A percentile compares a stretch with the other conserved stretches of the same genome.
phyloP scores from a whole-genome alignment of 305 asterid genomes.

The Solanum chacoense region DNA sequence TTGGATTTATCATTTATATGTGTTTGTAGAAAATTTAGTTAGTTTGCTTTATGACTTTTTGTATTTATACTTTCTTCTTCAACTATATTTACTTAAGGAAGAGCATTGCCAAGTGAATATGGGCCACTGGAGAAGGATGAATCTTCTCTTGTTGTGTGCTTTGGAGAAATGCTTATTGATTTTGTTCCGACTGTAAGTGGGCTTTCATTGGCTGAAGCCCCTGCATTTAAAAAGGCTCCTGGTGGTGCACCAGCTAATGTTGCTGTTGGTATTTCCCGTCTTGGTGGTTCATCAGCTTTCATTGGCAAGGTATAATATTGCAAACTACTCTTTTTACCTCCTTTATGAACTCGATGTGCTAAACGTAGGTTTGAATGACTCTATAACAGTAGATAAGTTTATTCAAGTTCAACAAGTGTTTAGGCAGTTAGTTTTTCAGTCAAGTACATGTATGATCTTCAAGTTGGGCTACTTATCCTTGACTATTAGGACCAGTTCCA shows the following conservation, averaged over 20 bases:
- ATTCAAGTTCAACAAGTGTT: background rate
- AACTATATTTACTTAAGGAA: slow-evolving; percentile 24
- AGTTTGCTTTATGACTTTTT: background rate
- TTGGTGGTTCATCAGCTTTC: slow-evolving; percentile 91
- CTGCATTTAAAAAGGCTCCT: slow-evolving; percentile 93
- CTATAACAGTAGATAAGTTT: background rate
- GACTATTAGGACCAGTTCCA: background rate
- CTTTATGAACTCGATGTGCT: background rate
- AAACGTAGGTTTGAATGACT: background rate
- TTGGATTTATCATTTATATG: background rate
- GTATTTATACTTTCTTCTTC: background rate
- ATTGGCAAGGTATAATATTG: slow-evolving; percentile 63
- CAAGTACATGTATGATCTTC: background rate
- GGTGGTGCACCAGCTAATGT: slow-evolving; percentile 99
- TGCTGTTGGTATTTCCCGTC: slow-evolving; percentile 96
- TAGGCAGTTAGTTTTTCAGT: background rate
- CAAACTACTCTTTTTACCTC: background rate
- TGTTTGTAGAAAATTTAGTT: background rate
- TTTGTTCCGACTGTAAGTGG: slow-evolving; percentile 88
- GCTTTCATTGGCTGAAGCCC: slow-evolving; percentile 77
- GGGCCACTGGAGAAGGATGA: slow-evolving; percentile 43
- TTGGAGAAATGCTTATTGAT: slow-evolving; percentile 95
- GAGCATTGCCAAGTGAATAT: slow-evolving; percentile 36
- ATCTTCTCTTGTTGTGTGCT: slow-evolving; percentile 77
- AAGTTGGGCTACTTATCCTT: background rate